Conservation (phyloP, 2,329 filamentous ascomycete species). For the Chaetomium sp. region DNA sequence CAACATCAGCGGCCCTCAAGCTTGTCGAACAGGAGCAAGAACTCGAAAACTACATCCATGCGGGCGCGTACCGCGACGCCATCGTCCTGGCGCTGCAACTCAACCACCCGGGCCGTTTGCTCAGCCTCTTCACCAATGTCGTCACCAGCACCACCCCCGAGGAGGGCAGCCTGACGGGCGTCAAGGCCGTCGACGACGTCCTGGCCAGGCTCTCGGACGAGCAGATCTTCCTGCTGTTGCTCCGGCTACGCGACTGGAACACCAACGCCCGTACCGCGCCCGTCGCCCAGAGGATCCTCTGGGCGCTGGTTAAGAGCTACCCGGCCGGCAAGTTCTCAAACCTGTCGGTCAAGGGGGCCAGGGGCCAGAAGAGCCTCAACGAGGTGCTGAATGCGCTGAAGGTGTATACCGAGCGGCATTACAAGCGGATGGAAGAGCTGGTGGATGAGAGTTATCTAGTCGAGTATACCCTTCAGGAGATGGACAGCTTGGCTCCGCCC, state of each 20-base stretch:
- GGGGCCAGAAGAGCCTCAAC: constrained; percentile 68
- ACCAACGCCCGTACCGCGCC: constrained; percentile 86
- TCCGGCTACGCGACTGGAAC: constrained; percentile 93
- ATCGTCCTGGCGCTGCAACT: constrained; percentile 90
- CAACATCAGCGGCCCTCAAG: constrained; percentile 72
- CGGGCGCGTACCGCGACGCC: constrained; percentile 86
- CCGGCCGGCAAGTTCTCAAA: constrained; percentile 75
- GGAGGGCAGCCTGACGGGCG: constrained; percentile 63
- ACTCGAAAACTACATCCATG: constrained; percentile 87
- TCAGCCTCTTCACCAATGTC: constrained; percentile 81
- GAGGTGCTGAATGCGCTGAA: constrained; percentile 85
- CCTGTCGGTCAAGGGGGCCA: constrained; percentile 61
- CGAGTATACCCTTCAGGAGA: constrained; percentile 89
- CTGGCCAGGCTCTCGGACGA: constrained; percentile 77
- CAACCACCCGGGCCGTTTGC: constrained; percentile 87
- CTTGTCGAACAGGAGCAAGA: constrained; percentile 90
- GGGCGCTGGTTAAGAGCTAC: constrained; percentile 77
- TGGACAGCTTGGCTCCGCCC: constrained; percentile 70
- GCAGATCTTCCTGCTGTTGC: constrained; percentile 80
- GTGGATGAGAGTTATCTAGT: constrained; percentile 93
- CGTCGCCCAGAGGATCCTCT: constrained; percentile 83
- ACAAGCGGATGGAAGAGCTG: constrained; percentile 83
- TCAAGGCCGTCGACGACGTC: constrained; percentile 77
- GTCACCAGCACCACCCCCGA: constrained; percentile 65
- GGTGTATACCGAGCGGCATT: constrained; percentile 92